These are phyloP conservation scores for Yamadazyma nakazawae DNA, from an alignment of 805 yeast species.

Conservation along the genomic window DNA sequence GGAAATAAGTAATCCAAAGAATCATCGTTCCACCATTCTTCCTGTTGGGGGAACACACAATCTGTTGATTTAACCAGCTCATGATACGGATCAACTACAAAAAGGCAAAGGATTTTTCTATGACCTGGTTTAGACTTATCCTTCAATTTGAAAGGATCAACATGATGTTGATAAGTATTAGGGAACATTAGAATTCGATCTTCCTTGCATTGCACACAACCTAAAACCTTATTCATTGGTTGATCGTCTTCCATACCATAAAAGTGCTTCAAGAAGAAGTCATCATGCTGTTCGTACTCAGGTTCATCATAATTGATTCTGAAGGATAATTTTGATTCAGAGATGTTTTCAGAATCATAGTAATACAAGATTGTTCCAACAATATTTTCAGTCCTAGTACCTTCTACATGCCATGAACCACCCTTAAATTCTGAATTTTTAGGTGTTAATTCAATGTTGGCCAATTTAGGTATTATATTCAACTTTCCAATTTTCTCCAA, in stretches of 20 bases:
- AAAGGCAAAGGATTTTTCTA: slow-evolving; percentile 39
- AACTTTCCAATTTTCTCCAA: slow-evolving; percentile 16
- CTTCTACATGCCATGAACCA: slow-evolving; percentile 45
- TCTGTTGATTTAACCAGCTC: slow-evolving; percentile 24
- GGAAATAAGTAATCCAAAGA: slow-evolving; percentile 10
- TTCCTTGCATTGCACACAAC: slow-evolving; percentile 22
- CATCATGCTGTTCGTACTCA: slow-evolving; percentile 33
- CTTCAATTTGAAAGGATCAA: slow-evolving; percentile 33
- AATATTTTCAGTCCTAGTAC: slow-evolving; percentile 39
- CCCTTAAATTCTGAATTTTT: slow-evolving; percentile 37
- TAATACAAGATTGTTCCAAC: slow-evolving; percentile 41
- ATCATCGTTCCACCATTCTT: slow-evolving; percentile 26
- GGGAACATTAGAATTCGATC: slow-evolving; percentile 36
- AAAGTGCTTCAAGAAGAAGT: slow-evolving; percentile 18
- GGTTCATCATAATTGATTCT: slow-evolving; percentile 29
- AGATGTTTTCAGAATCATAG: slow-evolving; percentile 38
- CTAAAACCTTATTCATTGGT: slow-evolving; percentile 21
- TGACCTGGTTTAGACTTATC: slow-evolving; percentile 36
- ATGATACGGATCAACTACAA: slow-evolving; percentile 36
- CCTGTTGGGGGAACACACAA: slow-evolving; percentile 38
- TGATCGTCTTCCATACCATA: slow-evolving; percentile 32
- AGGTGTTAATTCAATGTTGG: slow-evolving; percentile 40
- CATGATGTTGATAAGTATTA: slow-evolving; percentile 37
- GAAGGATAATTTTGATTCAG: slow-evolving; percentile 31
- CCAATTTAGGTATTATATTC: slow-evolving; percentile 39